Percentiles rank a stretch among this genome's conserved stretches.
Conservation (phyloP, 1,139 yeast species). For the Petasospora fabianii region DNA sequence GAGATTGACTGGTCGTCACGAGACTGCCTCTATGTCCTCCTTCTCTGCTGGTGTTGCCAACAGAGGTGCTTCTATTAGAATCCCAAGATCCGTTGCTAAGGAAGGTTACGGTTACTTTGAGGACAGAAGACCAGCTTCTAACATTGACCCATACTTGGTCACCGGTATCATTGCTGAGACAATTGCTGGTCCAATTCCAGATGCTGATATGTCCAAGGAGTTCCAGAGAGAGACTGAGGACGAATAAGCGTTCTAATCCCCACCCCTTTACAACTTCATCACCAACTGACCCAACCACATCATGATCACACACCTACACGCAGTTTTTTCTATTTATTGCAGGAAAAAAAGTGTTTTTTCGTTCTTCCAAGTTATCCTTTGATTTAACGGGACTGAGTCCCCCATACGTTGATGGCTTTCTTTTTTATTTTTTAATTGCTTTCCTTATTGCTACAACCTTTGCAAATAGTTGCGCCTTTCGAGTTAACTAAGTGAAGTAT, state of each 20-base stretch:
- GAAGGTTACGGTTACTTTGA: conserved; percentile 98
- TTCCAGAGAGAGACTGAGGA: conserved; percentile 62
- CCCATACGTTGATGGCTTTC: neutral
- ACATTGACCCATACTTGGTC: conserved; percentile 97
- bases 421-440: neutral
- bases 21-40: conserved; percentile 89
- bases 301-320: neutral
- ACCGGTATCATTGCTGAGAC: conserved; percentile 98
- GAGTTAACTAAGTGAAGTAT: too few relatives aligned
- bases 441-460: neutral
- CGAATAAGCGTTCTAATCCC: conserved; percentile 2
- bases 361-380: neutral
- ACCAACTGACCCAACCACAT: neutral
- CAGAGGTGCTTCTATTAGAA: conserved; percentile 98
- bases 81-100: conserved; percentile 97
- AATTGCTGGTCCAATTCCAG: conserved; percentile 90
- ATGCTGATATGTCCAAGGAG: conserved; percentile 92
- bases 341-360: neutral
- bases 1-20: conserved; percentile 98
- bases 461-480: neutral
- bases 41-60: conserved; percentile 98
- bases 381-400: conserved; percentile 1
- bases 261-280: neutral
- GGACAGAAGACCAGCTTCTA: conserved; percentile 99
- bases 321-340: conserved; percentile 1